Conservation (phyloP, 1,284 basidiomycete genomes). For the Volvariella volvacea region DNA sequence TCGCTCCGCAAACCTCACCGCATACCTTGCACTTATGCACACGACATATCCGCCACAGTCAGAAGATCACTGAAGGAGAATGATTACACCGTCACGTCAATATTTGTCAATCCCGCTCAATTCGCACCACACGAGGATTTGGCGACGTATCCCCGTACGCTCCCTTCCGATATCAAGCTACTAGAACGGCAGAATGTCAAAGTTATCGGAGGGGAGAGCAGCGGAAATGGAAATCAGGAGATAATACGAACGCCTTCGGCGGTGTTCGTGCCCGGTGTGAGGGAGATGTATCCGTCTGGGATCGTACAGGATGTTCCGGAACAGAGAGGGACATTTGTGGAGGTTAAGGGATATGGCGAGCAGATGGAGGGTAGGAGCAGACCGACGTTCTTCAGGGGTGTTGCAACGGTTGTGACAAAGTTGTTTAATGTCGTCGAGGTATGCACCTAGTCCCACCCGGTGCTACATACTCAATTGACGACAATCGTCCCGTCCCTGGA, state of each 20-base stretch:
- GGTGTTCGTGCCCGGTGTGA: slow-evolving; percentile 72
- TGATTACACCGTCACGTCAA: slow-evolving; percentile 86
- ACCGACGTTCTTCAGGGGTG: slow-evolving; percentile 93
- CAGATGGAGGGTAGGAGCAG: slow-evolving; percentile 83
- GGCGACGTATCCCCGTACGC: slow-evolving; percentile 83
- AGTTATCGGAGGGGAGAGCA: slow-evolving; percentile 8
- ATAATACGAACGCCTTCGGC: slow-evolving; percentile 47
- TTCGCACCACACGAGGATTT: slow-evolving; percentile 97
- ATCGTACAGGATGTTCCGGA: slow-evolving; percentile 71
- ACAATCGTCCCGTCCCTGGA: slow-evolving; percentile 1
- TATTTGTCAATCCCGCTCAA: slow-evolving; percentile 98
- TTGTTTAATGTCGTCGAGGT: slow-evolving; percentile 91
- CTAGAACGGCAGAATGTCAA: slow-evolving; percentile 30
- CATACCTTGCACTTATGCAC: too few species aligned
- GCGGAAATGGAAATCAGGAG: slow-evolving; percentile 5
- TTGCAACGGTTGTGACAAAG: slow-evolving; percentile 93
- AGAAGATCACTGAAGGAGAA: slow-evolving; percentile 70
- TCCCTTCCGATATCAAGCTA: slow-evolving; percentile 57
- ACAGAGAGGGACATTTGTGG: slow-evolving; percentile 87
- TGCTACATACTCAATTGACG: neutral
- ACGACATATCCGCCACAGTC: slow-evolving; percentile 50
- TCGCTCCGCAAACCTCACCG: neutral
- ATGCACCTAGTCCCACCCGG: neutral
- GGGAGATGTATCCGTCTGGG: slow-evolving; percentile 87
- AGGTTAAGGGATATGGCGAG: slow-evolving; percentile 82